Base-by-base conservation (phyloP, 1,284 basidiomycete genomes). In the Meira nashicola region DNA sequence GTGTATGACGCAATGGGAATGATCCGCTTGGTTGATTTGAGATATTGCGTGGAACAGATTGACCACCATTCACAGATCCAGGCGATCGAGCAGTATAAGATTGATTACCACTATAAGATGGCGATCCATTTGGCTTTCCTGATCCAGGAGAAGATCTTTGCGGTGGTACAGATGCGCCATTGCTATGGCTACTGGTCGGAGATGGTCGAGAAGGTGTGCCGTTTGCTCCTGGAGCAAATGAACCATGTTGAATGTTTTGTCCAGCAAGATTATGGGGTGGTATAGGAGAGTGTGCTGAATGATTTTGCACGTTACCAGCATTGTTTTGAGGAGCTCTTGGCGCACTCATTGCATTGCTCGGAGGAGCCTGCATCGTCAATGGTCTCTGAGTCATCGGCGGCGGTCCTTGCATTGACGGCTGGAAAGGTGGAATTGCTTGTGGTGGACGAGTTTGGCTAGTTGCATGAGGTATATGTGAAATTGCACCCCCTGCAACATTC, bases 1-100 rank as follows among this genome's bases (percentile, higher is more conserved):
- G 64, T 21, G 62, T 62, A 39, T 68, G 66, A 25, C 66, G 66
- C 61, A 68, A 59, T 1, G 66, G 64, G 47, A 68, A 68, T 33
- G 61, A 63, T 15, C 66, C 66, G 3, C 64, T 65, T 12, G 59
- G 54, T 55, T 68, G 66, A 43, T 19, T 43, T 15, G 15, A 15
- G 15, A 43, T 15, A 43, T 19, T 43, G 14, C 40, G 14, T 43
- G 40, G 40, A 5, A 43, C 3, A 43, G 40, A 8, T 8, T 33
- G 28, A 33, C 8, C 8, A 8, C 28, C 28, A 33, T 33, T 33
- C 28, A 33, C 43, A 57, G 65, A 25, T 63, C 58, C 58, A 63
- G 63, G 33, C 59, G 64, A 14, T 58, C 57, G 25, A 54, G 57
- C 3, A 62, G 61, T n/a, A 62, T 65, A 11, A 54, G 60, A 23